Conservation (phyloP, 345 rosid species). For the Melaleuca quinquenervia region DNA sequence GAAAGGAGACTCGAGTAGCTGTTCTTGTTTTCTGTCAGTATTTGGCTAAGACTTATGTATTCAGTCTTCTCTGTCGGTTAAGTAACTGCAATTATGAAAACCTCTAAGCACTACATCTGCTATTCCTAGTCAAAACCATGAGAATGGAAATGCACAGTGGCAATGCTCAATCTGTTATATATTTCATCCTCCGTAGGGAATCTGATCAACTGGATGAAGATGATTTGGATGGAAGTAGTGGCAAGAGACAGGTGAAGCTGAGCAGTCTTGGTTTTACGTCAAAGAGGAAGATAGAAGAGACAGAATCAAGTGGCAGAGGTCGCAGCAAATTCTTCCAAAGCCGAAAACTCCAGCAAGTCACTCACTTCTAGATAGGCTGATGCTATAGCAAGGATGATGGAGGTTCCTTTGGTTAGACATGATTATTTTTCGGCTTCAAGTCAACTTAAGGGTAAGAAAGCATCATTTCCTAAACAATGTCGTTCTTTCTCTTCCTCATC, state of each 20-base stretch:
- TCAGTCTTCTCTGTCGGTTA: not conserved
- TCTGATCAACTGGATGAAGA: conserved; percentile 56
- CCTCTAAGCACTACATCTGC: not conserved
- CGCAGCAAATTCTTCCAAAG: conserved; percentile 82
- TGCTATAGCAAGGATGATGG: not conserved
- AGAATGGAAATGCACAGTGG: not conserved
- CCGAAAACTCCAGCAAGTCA: conserved; percentile 66
- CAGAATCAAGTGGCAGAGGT: conserved; percentile 75
- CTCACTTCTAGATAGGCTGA: conserved; percentile 30
- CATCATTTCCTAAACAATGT: not conserved
- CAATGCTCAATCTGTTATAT: not conserved
- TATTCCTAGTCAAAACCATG: not conserved
- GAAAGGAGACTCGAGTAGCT: not conserved
- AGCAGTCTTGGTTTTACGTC: conserved; percentile 57
- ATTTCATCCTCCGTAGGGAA: conserved; percentile 36
- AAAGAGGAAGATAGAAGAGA: conserved; percentile 64
- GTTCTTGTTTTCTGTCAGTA: not conserved
- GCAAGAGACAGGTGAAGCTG: conserved; percentile 61
- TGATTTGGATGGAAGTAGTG: conserved; percentile 19
- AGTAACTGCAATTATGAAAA: not conserved
- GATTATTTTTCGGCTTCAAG: not conserved
- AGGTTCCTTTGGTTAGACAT: not conserved
- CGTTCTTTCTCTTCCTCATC: not conserved
- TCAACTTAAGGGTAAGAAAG: not conserved
- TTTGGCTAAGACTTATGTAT: not conserved